These are phyloP conservation scores for Fraxinus excelsior DNA, from an alignment of 257 asterid species.

Conservation along the genomic window DNA sequence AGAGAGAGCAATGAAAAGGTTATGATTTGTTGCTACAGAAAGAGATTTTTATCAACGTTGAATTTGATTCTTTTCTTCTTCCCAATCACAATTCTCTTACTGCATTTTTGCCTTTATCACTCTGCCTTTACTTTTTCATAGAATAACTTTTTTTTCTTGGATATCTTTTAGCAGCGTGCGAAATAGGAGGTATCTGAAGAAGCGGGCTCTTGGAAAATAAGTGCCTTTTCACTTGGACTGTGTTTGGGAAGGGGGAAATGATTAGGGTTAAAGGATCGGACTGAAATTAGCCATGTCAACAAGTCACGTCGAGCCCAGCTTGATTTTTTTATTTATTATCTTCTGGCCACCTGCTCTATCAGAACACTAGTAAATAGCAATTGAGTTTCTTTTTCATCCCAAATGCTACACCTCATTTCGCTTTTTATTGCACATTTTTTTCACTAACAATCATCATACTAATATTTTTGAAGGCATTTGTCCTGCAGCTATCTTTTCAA, in stretches of 20 bases:
- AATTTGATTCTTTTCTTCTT: background rate
- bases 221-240: background rate
- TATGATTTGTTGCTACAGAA: slow-evolving; percentile 11
- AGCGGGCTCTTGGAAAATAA: slow-evolving; percentile 33
- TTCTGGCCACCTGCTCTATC: no score
- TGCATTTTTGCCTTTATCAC: slow-evolving; percentile 7
- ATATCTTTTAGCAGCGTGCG: slow-evolving; percentile 30
- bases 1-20: slow-evolving; percentile 20
- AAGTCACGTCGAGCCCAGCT: no score
- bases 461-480: no score
- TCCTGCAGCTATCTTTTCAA: no score
- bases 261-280: no score
- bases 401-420: no score
- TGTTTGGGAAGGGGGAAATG: background rate
- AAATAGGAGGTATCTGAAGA: slow-evolving; percentile 46
- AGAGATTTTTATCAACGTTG: slow-evolving; percentile 14
- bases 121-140: slow-evolving; percentile 2
- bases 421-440: no score
- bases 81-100: slow-evolving; percentile 14
- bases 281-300: no score
- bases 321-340: no score
- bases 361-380: no score
- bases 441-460: no score
- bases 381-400: no score
- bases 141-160: slow-evolving; percentile 4